Percentiles rank a stretch among this genome's conserved stretches.
These are phyloP conservation scores for Phytophthora niederhauseri DNA, from an alignment of 352 stramenopile species.

Conservation along the genomic window DNA sequence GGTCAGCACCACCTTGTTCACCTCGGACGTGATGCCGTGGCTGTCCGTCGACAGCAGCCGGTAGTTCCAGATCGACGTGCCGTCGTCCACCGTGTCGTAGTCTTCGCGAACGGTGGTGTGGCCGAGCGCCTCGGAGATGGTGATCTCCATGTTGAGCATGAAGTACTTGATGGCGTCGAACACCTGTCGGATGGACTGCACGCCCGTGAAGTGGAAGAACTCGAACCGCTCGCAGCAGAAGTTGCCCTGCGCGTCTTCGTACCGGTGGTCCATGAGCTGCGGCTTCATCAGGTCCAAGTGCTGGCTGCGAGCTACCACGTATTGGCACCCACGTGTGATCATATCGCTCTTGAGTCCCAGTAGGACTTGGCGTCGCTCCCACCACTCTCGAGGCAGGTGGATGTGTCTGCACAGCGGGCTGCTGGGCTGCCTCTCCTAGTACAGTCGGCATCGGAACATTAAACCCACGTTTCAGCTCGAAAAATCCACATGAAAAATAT, in stretches of 20 bases:
- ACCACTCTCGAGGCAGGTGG: constrained; percentile 35
- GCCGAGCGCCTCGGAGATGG: constrained; percentile 53
- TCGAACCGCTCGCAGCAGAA: constrained; percentile 45
- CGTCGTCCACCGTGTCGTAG: constrained; percentile 40
- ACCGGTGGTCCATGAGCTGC: constrained; percentile 34
- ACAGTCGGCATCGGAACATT: background rate
- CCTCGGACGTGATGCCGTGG: constrained; percentile 29
- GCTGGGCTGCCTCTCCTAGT: constrained; percentile 31
- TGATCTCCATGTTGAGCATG: constrained; percentile 65
- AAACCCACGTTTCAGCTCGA: background rate
- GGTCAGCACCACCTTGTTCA: constrained; percentile 31
- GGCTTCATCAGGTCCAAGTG: constrained; percentile 42
- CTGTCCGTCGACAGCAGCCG: constrained; percentile 46
- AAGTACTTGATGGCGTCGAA: constrained; percentile 55
- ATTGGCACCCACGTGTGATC: constrained; percentile 43
- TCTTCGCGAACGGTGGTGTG: constrained; percentile 60
- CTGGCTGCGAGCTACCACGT: constrained; percentile 43
- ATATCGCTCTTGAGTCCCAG: constrained; percentile 41
- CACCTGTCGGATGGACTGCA: constrained; percentile 53
- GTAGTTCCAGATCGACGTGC: constrained; percentile 43
- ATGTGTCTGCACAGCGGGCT: constrained; percentile 36
- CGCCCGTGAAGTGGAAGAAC: constrained; percentile 48
- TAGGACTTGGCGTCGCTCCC: constrained; percentile 43
- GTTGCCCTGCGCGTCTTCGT: constrained; percentile 35
- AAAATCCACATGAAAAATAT: background rate